Evolutionary conservation across 495 filamentous ascomycete species (phyloP).

Genomic region (Penicillium goetzii): DNA sequence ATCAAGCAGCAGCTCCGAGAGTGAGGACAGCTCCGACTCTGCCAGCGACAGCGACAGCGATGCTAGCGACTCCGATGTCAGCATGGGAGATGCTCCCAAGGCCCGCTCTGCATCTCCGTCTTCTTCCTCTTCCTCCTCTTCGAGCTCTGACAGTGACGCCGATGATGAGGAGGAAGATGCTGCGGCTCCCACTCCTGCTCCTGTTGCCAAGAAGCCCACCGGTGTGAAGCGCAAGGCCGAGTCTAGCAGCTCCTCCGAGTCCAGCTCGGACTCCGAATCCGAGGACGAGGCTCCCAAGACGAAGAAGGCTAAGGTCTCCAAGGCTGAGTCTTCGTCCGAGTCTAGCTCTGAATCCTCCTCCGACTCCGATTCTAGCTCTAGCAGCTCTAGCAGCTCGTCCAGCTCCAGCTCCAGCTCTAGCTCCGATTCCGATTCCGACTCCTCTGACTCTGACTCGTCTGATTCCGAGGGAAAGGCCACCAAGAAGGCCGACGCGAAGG

Average conservation of each 20-base stretch:
- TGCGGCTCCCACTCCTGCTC: conserved; percentile 33
- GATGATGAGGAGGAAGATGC: conserved; percentile 61
- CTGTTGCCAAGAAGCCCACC: conserved; percentile 40
- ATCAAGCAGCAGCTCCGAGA: conserved; percentile 19
- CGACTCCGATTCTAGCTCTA: conserved; percentile 24
- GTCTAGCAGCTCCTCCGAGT: conserved; percentile 54
- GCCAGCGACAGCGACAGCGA: conserved; percentile 37
- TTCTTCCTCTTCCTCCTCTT: conserved; percentile 51
- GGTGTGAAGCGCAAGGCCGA: conserved; percentile 68
- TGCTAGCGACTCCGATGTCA: conserved; percentile 54
- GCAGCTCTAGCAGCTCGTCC: conserved; percentile 9
- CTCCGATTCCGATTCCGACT: conserved; percentile 39
- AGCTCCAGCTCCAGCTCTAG: conserved; percentile 30
- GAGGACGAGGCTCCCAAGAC: conserved; percentile 44
- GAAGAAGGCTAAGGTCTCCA: conserved; percentile 45
- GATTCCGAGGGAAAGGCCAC: conserved; percentile 39
- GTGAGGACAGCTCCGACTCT: conserved; percentile 15
- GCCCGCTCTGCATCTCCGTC: conserved; percentile 45
- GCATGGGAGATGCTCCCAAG: conserved; percentile 60
- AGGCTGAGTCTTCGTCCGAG: conserved; percentile 33
- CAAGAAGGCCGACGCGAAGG: conserved; percentile 40
- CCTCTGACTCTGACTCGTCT: conserved; percentile 45
- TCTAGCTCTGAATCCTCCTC: conserved; percentile 29
- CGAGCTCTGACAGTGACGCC: conserved; percentile 63
- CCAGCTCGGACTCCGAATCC: conserved; percentile 49